Evolutionary conservation across 345 rosid genomes (phyloP), one percentile per base, ranked within the genome.

Genomic region (Populus ilicifolia): DNA sequence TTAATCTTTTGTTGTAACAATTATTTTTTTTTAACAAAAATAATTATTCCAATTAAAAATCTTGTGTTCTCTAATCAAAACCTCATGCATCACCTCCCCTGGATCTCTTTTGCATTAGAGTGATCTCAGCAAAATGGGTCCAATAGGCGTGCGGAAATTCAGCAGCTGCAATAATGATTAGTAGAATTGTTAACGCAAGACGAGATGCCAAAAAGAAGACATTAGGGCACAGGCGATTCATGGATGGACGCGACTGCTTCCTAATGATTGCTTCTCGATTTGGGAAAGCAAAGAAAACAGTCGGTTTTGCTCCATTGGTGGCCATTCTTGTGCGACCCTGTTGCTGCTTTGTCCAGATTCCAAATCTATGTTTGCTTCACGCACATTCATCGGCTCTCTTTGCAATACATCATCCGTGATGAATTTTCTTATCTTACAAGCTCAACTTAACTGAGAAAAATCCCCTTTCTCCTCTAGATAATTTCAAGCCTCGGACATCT

Each of bases 261-360:
- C 33, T 35, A 5, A 20, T 20, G 59, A 62, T 63, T 54, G 63
- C 30, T 39, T 67, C 21, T n/a, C 7, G 35, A 54, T 39, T 71
- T 38, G 65, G 72, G 68, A 69, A 64, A 66, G 70, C 20, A 64
- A 81, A 80, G 83, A 74, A 67, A 82, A 73, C 88, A 88, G 88
- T 84, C 65, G 52, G 79, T 75, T 84, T 79, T 87, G 85, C 87
- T 75, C 75, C 75, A 4, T 61, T 79, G 79, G 64, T 78, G 75
- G 25, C 70, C 73, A 59, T 39, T 74, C 74, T 33, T 18, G 50
- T 30, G 20, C 76, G 35, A 33, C 73, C 59, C 27, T 30, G 33
- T 30, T 1, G 52, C 20, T 16, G 17, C 56, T 72, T 7, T 36
- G 12, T 41, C 23, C 21, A 41, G 43, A 61, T 59, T 39, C 33